Evolutionary conservation across 2,329 filamentous ascomycete genomes (phyloP), one percentile per base, ranked within the genome.

Genomic region (Amauroascus verrucosus): DNA sequence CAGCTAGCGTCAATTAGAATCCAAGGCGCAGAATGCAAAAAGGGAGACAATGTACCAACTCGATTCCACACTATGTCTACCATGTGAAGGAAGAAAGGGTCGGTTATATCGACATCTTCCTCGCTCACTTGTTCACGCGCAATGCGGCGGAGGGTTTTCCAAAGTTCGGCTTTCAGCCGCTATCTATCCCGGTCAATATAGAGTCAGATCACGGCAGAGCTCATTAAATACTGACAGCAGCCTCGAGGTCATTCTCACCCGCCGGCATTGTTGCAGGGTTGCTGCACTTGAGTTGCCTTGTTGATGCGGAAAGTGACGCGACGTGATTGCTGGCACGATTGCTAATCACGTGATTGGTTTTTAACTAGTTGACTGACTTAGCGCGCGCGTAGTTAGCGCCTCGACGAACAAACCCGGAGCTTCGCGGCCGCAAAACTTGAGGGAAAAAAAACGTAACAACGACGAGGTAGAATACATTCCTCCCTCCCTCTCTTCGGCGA

Each of bases 41-140:
- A 6, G 28, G 6, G n/a, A 13, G 1, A 44, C 6, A 13, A 9
- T 18, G 45, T 76, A 91, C 88, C 86, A 49, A 95, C 85, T 61
- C 95, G 89, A 1, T 83, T 79, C 82, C 87, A 95, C 6, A 91
- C 85, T 68, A 95, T 80, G 68, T 95, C 89, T 0, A 87, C 93
- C 64, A 94, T 69, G 0, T 85, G 81, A 7, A 85, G 88, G 60
- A 94, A 94, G 68, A 94, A 95, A 64, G 95, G 88, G 1, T 88
- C 88, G 24, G 91, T 95, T 6, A 90, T 88, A 68, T 95, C 96
- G 58, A 88, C 79, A 64, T 86, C 82, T 26, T 83, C 75, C 54
- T 78, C 76, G 28, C 88, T 72, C 16, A 83, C 84, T 65, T 95
- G 85, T 59, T 91, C 83, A 67, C 97, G 91, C 58, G 95, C 86